Conservation (phyloP, 2,329 filamentous ascomycete genomes). For the Scytalidium lignicola region DNA sequence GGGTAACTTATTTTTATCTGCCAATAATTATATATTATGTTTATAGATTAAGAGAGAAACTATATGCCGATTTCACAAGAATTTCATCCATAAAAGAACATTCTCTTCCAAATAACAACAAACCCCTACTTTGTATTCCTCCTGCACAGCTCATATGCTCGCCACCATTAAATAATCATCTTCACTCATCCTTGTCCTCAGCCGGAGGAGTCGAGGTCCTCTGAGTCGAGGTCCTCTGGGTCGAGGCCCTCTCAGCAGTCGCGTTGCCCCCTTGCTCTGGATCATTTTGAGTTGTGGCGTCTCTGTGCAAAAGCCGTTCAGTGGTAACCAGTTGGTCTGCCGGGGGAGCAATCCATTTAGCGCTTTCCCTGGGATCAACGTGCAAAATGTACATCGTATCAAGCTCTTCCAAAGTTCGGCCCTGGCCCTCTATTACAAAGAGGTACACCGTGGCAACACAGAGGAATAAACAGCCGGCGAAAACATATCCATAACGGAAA, state of each 20-base stretch:
- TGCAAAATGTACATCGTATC: conserved; percentile 16
- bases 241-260: background rate
- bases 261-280: background rate
- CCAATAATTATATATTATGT: too few species aligned
- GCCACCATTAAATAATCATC: background rate
- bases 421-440: conserved; percentile 41
- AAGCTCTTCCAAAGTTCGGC: conserved; percentile 13
- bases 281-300: background rate
- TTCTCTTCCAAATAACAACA: too few species aligned
- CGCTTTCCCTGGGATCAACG: conserved; percentile 1
- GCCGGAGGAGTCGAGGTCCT: background rate
- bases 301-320: background rate
- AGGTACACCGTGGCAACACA: conserved; percentile 39
- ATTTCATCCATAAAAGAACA: too few species aligned
- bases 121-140: too few species aligned
- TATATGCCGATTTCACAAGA: too few species aligned
- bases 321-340: conserved; percentile 1
- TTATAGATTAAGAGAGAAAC: too few species aligned
- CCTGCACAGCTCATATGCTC: too few species aligned
- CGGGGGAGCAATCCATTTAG: background rate
- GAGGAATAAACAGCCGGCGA: conserved; percentile 62
- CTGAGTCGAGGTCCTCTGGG: too few species aligned
- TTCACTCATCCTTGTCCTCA: background rate
- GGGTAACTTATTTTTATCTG: too few species aligned
- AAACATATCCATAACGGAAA: conserved; percentile 61